Conservation (phyloP, 345 rosid species). For the Triadica sebifera region DNA sequence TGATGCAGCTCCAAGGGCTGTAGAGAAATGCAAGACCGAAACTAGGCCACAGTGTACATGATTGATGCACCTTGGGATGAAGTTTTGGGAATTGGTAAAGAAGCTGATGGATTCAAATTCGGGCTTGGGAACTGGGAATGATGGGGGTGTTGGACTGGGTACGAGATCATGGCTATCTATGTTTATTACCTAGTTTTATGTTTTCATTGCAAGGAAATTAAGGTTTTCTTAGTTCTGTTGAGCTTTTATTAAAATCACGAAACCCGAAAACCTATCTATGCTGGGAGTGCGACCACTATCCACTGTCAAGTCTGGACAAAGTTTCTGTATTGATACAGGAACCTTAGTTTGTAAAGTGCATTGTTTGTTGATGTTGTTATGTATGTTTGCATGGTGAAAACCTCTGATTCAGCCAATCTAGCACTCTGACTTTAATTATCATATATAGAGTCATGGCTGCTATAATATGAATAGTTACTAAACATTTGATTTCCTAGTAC, state of each 20-base stretch:
- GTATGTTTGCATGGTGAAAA: slow-evolving; percentile 16
- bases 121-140: not conserved
- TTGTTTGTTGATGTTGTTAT: slow-evolving; percentile 23
- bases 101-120: slow-evolving; percentile 5
- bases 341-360: slow-evolving; percentile 46
- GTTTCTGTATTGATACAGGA: slow-evolving; percentile 27
- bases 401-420: slow-evolving; percentile 16
- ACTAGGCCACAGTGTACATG: slow-evolving; percentile 31
- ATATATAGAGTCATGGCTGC: no score
- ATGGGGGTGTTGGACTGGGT: slow-evolving; percentile 27
- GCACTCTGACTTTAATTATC: slow-evolving; percentile 1
- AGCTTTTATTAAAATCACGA: slow-evolving; percentile 17
- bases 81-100: no score
- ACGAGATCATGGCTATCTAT: slow-evolving; percentile 29
- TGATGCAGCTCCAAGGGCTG: slow-evolving; percentile 62
- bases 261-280: slow-evolving; percentile 23
- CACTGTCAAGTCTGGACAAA: slow-evolving; percentile 21
- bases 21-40: slow-evolving; percentile 54
- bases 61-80: slow-evolving; percentile 19
- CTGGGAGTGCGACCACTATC: slow-evolving; percentile 20
- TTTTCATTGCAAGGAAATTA: slow-evolving; percentile 12
- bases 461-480: no score
- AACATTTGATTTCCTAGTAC: no score
- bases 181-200: slow-evolving; percentile 17
- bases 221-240: slow-evolving; percentile 23